phyloP scores from a whole-genome alignment of 495 filamentous ascomycete species.

The Penicillium desertorum region DNA sequence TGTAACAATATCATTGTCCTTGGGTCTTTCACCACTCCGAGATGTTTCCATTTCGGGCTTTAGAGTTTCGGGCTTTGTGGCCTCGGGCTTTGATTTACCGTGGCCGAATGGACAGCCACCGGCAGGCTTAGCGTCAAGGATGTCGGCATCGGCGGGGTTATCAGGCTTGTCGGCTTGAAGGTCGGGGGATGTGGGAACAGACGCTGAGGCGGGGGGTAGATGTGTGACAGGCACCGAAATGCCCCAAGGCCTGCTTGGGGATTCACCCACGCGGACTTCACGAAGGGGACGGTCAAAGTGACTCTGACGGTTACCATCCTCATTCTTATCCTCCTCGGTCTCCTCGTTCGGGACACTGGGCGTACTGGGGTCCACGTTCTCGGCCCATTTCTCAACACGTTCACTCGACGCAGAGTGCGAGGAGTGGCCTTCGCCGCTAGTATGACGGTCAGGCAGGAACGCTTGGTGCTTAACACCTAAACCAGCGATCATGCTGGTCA shows the following conservation, averaged over 20 bases:
- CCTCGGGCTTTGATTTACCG: slow-evolving; percentile 30
- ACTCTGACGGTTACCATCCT: slow-evolving; percentile 42
- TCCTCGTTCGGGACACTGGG: slow-evolving; percentile 34
- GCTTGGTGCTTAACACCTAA: slow-evolving; percentile 79
- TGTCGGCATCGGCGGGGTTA: slow-evolving; percentile 11
- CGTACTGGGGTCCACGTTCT: slow-evolving; percentile 55
- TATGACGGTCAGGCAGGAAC: slow-evolving; percentile 64
- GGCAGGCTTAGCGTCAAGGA: slow-evolving; percentile 21
- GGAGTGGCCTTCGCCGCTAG: slow-evolving; percentile 33
- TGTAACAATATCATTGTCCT: slow-evolving; percentile 9
- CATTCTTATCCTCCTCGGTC: slow-evolving; percentile 35
- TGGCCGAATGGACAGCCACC: slow-evolving; percentile 55
- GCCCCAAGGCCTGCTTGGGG: slow-evolving; percentile 87
- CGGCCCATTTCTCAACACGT: slow-evolving; percentile 78
- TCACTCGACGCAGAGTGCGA: slow-evolving; percentile 48
- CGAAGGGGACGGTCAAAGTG: slow-evolving; percentile 79
- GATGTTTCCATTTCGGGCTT: not conserved
- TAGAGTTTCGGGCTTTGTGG: slow-evolving; percentile 1
- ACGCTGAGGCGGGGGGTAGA: slow-evolving; percentile 23
- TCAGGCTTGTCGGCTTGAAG: slow-evolving; percentile 19
- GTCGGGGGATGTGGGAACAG: slow-evolving; percentile 23
- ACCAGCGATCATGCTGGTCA: slow-evolving; percentile 87
- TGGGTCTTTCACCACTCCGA: slow-evolving; percentile 14
- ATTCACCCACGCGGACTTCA: slow-evolving; percentile 84
- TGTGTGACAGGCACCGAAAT: slow-evolving; percentile 69